A percentile compares a stretch with the other conserved stretches of the same genome.
Conservation (phyloP, 108 stramenopile genomes). For the Seminavis robusta region DNA sequence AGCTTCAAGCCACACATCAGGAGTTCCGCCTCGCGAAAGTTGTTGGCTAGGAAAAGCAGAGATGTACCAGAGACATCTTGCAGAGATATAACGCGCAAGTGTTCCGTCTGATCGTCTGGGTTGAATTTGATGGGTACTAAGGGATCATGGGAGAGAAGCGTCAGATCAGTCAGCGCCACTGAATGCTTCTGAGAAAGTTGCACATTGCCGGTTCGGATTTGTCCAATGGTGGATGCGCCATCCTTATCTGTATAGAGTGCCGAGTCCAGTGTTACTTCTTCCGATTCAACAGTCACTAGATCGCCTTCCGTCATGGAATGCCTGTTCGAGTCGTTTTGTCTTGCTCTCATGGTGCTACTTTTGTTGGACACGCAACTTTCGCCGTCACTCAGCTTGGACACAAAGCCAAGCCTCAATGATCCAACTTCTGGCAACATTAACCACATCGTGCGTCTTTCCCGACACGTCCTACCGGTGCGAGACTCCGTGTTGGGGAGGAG, state of each 20-base stretch:
- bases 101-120: conserved; percentile 57
- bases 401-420: conserved; percentile 66
- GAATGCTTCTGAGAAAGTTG: conserved; percentile 77
- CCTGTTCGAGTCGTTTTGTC: not conserved
- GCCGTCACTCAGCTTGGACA: conserved; percentile 51
- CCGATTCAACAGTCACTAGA: conserved; percentile 23
- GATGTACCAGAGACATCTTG: conserved; percentile 53
- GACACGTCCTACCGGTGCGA: conserved; percentile 34
- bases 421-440: conserved; percentile 72
- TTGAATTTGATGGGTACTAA: conserved; percentile 31
- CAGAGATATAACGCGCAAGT: conserved; percentile 62
- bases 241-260: conserved; percentile 20
- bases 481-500: conserved; percentile 45
- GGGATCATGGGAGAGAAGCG: conserved; percentile 51
- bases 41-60: conserved; percentile 66
- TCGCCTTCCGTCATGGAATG: not conserved
- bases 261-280: conserved; percentile 58
- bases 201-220: conserved; percentile 43
- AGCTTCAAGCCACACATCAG: conserved; percentile 71
- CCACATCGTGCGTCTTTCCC: conserved; percentile 77
- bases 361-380: conserved; percentile 23
- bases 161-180: conserved; percentile 69
- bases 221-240: conserved; percentile 14
- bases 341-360: conserved; percentile 16
- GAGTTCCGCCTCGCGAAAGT: conserved; percentile 65